A percentile compares a stretch with the other conserved stretches of the same genome.
Evolutionary conservation across 2,329 filamentous ascomycete species (phyloP).

Genomic region (Tolypocladium tundrense): DNA sequence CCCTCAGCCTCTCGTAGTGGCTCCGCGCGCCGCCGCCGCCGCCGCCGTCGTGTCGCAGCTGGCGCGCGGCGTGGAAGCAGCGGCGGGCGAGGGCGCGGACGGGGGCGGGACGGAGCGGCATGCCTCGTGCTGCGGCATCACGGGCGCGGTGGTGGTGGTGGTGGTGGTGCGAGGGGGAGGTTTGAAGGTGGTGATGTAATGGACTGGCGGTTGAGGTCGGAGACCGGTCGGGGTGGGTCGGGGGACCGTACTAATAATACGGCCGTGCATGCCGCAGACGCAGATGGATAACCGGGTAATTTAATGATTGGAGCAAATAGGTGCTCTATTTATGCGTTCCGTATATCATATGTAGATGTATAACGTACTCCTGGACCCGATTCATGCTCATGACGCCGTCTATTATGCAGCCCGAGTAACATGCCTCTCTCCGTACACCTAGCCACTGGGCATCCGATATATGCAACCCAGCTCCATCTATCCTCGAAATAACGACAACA

Average conservation of each 20-base stretch:
- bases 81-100: conserved; percentile 13
- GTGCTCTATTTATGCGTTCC: neutral
- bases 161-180: neutral
- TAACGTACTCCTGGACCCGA: neutral
- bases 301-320: neutral
- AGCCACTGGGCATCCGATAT: neutral
- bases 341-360: neutral
- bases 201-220: neutral
- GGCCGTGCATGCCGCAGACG: neutral
- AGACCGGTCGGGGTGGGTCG: conserved; percentile 7
- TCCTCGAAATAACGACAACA: too few species aligned
- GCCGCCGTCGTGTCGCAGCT: too few species aligned
- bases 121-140: conserved; percentile 43
- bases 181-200: conserved; percentile 18
- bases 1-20: conserved; percentile 73
- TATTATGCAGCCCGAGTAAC: neutral
- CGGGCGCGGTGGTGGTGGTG: conserved; percentile 15
- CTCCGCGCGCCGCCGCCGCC: conserved; percentile 26
- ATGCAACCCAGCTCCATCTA: neutral
- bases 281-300: neutral
- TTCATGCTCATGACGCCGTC: neutral
- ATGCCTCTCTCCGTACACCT: conserved; percentile 1
- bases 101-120: conserved; percentile 37
- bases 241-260: neutral
- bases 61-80: conserved; percentile 14